phyloP scores from a whole-genome alignment of 2,329 filamentous ascomycete species.

The Lasiodiplodia theobromae region DNA sequence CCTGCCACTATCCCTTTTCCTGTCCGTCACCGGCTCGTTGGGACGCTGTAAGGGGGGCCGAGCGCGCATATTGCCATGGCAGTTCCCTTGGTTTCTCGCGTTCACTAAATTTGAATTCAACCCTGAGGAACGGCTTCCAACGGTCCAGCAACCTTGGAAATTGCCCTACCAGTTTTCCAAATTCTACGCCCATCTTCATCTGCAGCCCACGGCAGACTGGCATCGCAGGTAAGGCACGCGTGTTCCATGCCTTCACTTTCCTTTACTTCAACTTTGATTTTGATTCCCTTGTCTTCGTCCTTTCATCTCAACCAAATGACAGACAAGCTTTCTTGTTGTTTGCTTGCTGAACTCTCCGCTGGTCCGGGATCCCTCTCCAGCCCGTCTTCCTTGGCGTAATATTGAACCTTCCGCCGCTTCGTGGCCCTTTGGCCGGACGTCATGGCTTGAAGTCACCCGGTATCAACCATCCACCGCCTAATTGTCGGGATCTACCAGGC shows the following conservation, averaged over 20 bases:
- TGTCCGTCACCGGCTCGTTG: neutral
- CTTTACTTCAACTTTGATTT: neutral
- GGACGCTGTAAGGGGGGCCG: neutral
- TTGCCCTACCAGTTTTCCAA: neutral
- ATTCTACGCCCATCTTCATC: neutral
- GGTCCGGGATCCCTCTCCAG: neutral
- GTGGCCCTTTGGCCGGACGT: neutral
- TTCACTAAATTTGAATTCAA: neutral
- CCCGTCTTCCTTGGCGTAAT: neutral
- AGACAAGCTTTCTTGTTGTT: neutral
- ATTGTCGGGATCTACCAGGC: slow-evolving; percentile 16
- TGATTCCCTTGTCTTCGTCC: slow-evolving; percentile 2
- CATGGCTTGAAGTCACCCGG: neutral
- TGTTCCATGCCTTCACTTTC: neutral
- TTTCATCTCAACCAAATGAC: slow-evolving; percentile 1
- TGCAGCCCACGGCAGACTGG: neutral
- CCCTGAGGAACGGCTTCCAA: neutral
- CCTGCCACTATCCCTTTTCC: no score
- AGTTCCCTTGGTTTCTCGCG: neutral
- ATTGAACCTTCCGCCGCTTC: neutral
- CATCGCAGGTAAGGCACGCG: neutral
- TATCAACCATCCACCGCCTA: neutral
- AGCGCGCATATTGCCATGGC: slow-evolving; percentile 7
- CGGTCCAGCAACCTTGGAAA: neutral
- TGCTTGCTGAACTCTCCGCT: neutral